These are phyloP conservation scores for Pyricularia pennisetigena DNA, from an alignment of 2,329 filamentous ascomycete species.

Conservation along the genomic window DNA sequence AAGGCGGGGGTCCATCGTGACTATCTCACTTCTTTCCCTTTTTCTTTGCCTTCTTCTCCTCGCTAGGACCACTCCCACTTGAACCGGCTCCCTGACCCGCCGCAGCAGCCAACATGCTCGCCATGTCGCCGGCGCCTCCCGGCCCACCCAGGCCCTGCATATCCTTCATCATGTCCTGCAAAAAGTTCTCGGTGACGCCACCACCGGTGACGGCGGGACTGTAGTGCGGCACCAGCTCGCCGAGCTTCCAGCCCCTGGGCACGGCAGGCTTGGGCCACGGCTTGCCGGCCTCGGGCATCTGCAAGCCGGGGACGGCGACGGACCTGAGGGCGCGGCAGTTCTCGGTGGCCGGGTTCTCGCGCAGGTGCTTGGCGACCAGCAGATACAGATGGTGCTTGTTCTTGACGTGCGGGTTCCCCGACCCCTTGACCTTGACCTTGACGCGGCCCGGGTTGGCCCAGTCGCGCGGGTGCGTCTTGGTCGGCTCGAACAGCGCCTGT, in stretches of 20 bases:
- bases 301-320: slow-evolving; percentile 64
- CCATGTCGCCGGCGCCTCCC: slow-evolving; percentile 28
- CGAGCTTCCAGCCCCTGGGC: slow-evolving; percentile 87
- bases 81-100: slow-evolving; percentile 17
- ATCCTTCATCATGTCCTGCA: slow-evolving; percentile 95
- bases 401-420: slow-evolving; percentile 37
- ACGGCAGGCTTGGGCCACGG: slow-evolving; percentile 63
- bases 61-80: slow-evolving; percentile 15
- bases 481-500: slow-evolving; percentile 74
- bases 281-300: slow-evolving; percentile 53
- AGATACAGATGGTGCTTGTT: slow-evolving; percentile 83
- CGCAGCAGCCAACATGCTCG: slow-evolving; percentile 15
- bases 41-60: slow-evolving; percentile 21
- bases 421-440: slow-evolving; percentile 58
- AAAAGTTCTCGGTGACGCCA: slow-evolving; percentile 85
- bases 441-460: slow-evolving; percentile 95
- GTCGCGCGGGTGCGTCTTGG: slow-evolving; percentile 90
- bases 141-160: slow-evolving; percentile 52
- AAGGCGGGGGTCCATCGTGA: not conserved
- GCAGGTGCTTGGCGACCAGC: slow-evolving; percentile 67
- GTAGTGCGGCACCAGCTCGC: slow-evolving; percentile 72
- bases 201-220: slow-evolving; percentile 86
- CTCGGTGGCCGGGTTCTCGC: slow-evolving; percentile 67
- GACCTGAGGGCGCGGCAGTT: slow-evolving; percentile 52
- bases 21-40: slow-evolving; percentile 3